These are phyloP conservation scores for Globisporangium paddicum DNA, from an alignment of 352 stramenopile genomes.

Conservation along the genomic window DNA sequence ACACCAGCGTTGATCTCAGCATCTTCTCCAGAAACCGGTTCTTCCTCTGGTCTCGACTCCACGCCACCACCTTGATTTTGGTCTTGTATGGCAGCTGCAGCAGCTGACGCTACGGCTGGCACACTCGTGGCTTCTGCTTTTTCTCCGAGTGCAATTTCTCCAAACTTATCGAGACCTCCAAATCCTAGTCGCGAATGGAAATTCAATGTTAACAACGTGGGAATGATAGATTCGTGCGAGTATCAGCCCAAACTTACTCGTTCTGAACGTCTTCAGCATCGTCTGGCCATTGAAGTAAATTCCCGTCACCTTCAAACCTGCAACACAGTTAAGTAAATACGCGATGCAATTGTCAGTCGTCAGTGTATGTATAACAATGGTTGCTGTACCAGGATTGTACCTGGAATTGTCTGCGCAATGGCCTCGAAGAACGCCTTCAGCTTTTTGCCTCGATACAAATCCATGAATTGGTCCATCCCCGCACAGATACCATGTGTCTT, in stretches of 20 bases:
- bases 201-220: no score
- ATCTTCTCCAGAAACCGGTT: conserved; percentile 8
- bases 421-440: conserved; percentile 32
- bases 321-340: neutral
- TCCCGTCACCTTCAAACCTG: conserved; percentile 27
- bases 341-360: conserved; percentile 13
- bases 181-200: conserved; percentile 24
- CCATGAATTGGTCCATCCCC: conserved; percentile 33
- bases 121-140: neutral
- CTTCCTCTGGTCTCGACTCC: conserved; percentile 17
- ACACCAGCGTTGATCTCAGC: neutral
- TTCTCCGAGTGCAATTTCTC: conserved; percentile 21
- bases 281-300: conserved; percentile 26
- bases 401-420: conserved; percentile 29
- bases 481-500: conserved; percentile 25
- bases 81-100: neutral
- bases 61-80: neutral
- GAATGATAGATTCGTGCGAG: neutral
- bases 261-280: conserved; percentile 39
- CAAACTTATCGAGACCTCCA: conserved; percentile 29
- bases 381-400: conserved; percentile 12
- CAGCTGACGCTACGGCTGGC: neutral
- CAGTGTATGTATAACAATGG: neutral
- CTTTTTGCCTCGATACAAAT: conserved; percentile 36
- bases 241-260: conserved; percentile 22